Conservation (phyloP, 331 rosid genomes). For the Quercus phellos region DNA sequence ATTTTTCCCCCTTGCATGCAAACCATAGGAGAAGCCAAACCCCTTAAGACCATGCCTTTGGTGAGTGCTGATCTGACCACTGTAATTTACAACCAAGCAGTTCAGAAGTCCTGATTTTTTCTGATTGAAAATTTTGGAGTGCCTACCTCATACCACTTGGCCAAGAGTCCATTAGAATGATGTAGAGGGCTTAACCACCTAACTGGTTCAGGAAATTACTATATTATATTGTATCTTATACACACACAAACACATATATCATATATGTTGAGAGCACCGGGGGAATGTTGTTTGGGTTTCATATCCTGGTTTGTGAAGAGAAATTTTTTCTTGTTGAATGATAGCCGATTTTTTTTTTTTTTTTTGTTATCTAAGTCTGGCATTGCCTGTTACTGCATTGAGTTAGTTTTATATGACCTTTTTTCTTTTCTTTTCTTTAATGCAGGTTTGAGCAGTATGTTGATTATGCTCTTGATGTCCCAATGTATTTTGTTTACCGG, state of each 20-base stretch:
- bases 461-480: slow-evolving; percentile 96
- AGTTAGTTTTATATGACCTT: slow-evolving; percentile 12
- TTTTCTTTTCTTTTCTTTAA: slow-evolving; percentile 13
- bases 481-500: slow-evolving; percentile 93
- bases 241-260: not conserved
- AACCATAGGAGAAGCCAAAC: too few relatives aligned
- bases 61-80: too few relatives aligned
- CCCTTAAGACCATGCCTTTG: too few relatives aligned
- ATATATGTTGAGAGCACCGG: not conserved
- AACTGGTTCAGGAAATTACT: too few relatives aligned
- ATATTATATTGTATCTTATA: too few relatives aligned
- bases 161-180: too few relatives aligned
- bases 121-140: too few relatives aligned
- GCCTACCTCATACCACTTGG: too few relatives aligned
- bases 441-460: slow-evolving; percentile 94
- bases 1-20: too few relatives aligned
- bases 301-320: not conserved
- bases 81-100: too few relatives aligned
- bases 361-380: not conserved
- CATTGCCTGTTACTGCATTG: slow-evolving; percentile 8
- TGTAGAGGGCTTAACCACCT: too few relatives aligned
- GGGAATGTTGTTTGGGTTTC: not conserved
- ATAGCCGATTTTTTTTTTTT: not conserved
- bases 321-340: not conserved
- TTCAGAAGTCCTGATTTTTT: too few relatives aligned